Evolutionary conservation across 163 green algal genomes (phyloP).

Genomic region (Chloroidium sp.): DNA sequence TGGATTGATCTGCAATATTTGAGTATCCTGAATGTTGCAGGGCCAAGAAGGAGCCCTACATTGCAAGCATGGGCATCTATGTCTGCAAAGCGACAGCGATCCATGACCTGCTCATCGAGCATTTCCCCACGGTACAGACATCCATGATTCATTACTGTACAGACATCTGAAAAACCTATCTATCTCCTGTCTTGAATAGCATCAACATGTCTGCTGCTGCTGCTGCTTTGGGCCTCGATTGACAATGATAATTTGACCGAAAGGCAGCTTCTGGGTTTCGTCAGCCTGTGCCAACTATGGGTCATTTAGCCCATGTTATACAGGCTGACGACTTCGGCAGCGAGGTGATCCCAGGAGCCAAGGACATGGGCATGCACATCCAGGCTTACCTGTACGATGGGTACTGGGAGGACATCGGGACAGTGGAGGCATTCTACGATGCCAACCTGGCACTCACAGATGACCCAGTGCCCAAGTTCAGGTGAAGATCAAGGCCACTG

Average conservation of each 20-base stretch:
- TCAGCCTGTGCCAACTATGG: too few relatives aligned
- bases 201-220: too few relatives aligned
- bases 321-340: slow-evolving; percentile 94
- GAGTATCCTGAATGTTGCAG: slow-evolving; percentile 1
- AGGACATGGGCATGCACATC: slow-evolving; percentile 49
- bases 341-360: slow-evolving; percentile 93
- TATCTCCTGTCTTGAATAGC: too few relatives aligned
- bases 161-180: too few relatives aligned
- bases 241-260: too few relatives aligned
- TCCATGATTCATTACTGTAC: neutral
- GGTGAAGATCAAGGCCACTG: slow-evolving; percentile 13
- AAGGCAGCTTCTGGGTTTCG: too few relatives aligned
- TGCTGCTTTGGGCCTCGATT: too few relatives aligned
- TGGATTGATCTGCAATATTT: too few relatives aligned
- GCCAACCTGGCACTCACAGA: slow-evolving; percentile 94
- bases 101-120: slow-evolving; percentile 54
- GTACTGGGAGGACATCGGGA: slow-evolving; percentile 99
- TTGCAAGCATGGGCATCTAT: slow-evolving; percentile 99
- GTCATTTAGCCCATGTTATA: neutral
- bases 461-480: slow-evolving; percentile 48
- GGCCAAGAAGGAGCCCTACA: slow-evolving; percentile 77
- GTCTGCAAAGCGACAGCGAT: slow-evolving; percentile 94
- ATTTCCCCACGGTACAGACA: slow-evolving; percentile 49
- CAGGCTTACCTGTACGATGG: slow-evolving; percentile 81
- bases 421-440: slow-evolving; percentile 97